Percentiles rank a stretch among this genome's conserved stretches.
Evolutionary conservation across 2,329 filamentous ascomycete species (phyloP).

Genomic region (Penicillium sp.): DNA sequence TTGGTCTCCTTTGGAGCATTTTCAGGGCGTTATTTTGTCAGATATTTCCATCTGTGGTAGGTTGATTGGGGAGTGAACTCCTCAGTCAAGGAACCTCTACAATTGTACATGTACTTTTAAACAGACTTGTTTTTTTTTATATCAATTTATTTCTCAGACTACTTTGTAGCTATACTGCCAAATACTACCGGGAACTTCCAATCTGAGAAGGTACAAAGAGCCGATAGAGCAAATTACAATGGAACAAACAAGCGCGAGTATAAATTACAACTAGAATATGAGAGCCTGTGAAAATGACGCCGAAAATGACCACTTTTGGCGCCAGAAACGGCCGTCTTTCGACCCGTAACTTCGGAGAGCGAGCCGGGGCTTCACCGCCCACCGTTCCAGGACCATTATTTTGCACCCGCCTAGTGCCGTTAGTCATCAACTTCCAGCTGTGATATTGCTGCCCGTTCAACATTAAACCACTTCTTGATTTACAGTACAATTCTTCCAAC

Average conservation of each 20-base stretch:
- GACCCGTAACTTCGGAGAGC: no score
- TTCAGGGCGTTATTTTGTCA: constrained; percentile 35
- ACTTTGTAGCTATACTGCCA: constrained; percentile 12
- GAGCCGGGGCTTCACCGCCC: no score
- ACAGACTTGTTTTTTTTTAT: constrained; percentile 23
- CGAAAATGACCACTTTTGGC: no score
- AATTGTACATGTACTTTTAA: constrained; percentile 38
- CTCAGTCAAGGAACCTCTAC: constrained; percentile 20
- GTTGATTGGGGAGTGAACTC: constrained; percentile 21
- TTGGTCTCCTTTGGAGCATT: constrained; percentile 35
- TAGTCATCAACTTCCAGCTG: no score
- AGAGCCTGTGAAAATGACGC: no score
- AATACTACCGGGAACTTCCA: constrained; percentile 13
- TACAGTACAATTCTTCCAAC: no score
- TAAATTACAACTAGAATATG: neutral
- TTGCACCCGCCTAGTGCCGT: no score
- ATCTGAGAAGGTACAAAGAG: neutral
- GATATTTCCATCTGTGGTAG: constrained; percentile 23
- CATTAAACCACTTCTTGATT: no score
- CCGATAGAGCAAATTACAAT: neutral
- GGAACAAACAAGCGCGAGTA: no score
- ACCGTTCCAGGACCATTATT: no score
- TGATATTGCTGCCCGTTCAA: no score
- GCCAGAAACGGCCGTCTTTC: no score
- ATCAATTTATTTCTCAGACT: constrained; percentile 13